Evolutionary conservation across 2,329 filamentous ascomycete genomes (phyloP), one percentile per base, ranked within the genome.

Genomic region (Hymenoscyphus scutula): DNA sequence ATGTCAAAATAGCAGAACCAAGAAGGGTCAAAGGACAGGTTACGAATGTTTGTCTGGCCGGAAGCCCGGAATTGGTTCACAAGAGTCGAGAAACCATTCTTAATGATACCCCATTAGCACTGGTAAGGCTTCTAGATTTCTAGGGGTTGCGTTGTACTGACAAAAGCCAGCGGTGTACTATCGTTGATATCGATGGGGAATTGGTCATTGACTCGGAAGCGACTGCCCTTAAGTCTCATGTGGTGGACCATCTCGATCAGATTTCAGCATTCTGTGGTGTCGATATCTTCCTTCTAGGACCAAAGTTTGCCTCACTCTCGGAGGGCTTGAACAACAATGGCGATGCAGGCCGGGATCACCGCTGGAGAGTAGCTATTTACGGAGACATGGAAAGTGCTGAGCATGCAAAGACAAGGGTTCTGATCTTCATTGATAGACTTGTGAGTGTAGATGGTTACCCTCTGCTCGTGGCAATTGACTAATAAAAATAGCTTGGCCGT

Each of bases 321-420:
- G 87, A 89, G 61, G 84, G 87, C 48, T 81, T 90, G 66, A 90
- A 90, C 54, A 92, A 90, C 68, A 87, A 88, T 74, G 85, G 85
- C 32, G 88, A 95, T 72, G 88, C 90, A 69, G 89, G 91, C 71
- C 80, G 88, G 71, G 93, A 97, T 76, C 91, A 95, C 76, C 87
- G 94, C 70, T 92, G 96, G 81, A 88, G 94, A 74, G 89, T 97
- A 65, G 90, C 92, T 70, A 96, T 99, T 68, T 99, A 95, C 72
- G 94, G 95, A 60, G 95, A 99, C 74, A 89, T 95, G 77, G 87
- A 98, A 78, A 97, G 92, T 69, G 90, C 92, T 30, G 95, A 99
- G 77, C 94, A 98, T 77, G 95, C 95, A 61, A 99, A 99, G 82
- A 97, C 94, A 19, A 87, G 95, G 68, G 88, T 97, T 48, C 80